These are phyloP conservation scores for Medicago truncatula DNA, from an alignment of 306 rosid species.

Conservation along the genomic window DNA sequence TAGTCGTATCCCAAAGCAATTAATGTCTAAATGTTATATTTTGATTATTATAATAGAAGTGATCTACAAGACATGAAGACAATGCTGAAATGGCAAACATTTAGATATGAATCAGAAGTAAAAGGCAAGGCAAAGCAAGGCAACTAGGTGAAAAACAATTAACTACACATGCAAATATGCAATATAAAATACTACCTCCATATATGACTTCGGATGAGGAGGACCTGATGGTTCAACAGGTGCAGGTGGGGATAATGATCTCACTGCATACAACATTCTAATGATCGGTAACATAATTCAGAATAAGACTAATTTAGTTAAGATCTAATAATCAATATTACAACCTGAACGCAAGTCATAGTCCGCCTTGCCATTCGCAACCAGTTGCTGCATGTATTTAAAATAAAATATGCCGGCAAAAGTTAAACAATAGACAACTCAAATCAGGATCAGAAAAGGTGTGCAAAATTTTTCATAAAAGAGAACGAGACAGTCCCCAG, in stretches of 20 bases:
- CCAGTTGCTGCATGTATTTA: conserved; percentile 60
- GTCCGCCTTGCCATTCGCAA: conserved; percentile 70
- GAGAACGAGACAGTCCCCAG: conserved; percentile 22
- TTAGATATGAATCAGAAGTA: conserved; percentile 3
- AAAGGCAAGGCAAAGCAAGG: conserved; percentile 32
- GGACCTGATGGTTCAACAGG: conserved; percentile 68
- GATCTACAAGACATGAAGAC: conserved; percentile 18
- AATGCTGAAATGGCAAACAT: conserved; percentile 14
- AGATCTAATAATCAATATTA: conserved; percentile 40
- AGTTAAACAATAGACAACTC: conserved; percentile 24
- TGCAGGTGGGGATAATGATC: conserved; percentile 79
- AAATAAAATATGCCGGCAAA: conserved; percentile 27
- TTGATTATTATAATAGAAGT: conserved; percentile 3
- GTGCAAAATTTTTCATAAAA: conserved; percentile 24
- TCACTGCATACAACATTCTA: conserved; percentile 60
- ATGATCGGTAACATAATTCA: conserved; percentile 35
- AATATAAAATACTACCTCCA: conserved; percentile 60
- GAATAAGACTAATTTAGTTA: conserved; percentile 5
- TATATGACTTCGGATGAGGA: conserved; percentile 83
- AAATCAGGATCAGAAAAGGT: conserved; percentile 31
- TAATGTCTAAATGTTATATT: conserved; percentile 9
- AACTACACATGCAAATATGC: conserved; percentile 20
- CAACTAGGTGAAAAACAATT: neutral
- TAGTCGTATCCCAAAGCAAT: conserved; percentile 30
- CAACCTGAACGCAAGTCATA: conserved; percentile 68